Base-by-base conservation (phyloP, 352 stramenopile genomes). In the Salisapilia sapeloensis region DNA sequence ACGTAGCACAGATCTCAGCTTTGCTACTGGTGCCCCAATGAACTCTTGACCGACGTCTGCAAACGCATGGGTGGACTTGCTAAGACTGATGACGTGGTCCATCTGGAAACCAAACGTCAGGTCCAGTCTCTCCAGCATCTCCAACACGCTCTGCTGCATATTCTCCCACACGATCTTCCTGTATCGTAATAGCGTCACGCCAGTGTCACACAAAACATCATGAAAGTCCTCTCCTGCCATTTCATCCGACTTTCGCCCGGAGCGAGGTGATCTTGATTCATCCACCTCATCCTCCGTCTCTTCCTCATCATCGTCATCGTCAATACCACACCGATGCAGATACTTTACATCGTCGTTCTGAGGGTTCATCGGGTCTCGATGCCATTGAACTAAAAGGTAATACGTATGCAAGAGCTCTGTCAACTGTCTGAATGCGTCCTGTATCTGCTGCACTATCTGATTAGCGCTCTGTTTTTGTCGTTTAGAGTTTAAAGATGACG, bases 331-430 rank as follows among this genome's bases (percentile, higher is more conserved):
- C 6, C 77, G 57, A 43, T 92, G 75, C 8, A 92, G 48, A 29
- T 84, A 90, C 11, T 37, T 46, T 9, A 65, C 18, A 19, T 76
- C 60, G 18, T 86, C 66, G 26, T 87, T 89, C 9, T 51, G 56
- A 2, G 67, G 55, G 31, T 87, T 83, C 24, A 92, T 90, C 6
- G 77, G 70, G 36, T 81, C 58, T 12, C 64, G 64, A 50, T 94
- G 81, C 81, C 79, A 95, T 33, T 95, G 77, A 1, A 82, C 72
- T 22, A 92, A 49, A 19, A 90, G 29, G 43, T 92, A 92, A 26
- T 92, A 89, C 2, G 60, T 86, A 52, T 95, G 77, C 56, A 95
- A 76, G 21, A 93, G 45, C 12, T 84, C 53, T 6, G 78, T 81
- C 13, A 91, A 53, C 29, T 46, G 46, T 12, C 60, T 67, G 19